Base-by-base conservation (phyloP, 1,284 basidiomycete genomes). In the Apiotrichum sp. region DNA sequence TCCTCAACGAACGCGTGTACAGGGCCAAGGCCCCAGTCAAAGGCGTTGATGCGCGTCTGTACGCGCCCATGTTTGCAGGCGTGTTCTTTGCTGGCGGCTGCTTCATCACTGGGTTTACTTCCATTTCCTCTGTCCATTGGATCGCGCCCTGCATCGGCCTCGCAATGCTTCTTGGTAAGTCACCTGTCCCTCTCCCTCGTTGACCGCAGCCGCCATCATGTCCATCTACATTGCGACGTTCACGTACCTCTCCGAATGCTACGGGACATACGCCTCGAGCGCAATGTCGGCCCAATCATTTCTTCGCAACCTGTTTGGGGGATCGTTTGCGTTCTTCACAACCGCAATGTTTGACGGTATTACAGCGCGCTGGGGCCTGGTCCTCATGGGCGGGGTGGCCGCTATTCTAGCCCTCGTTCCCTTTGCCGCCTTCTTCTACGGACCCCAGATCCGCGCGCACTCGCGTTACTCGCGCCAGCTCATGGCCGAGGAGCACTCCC, bases 11-110 rank as follows among this genome's bases (percentile, higher is more conserved):
- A 63, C 71, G 67, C 32, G 68, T 88, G 2, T 90, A 89, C 64
- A 75, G 51, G 6, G 31, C 22, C 1, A 44, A 45, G 45, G 59
- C 59, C 29, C 71, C 75, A 0, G 79, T 65, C 13, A 74, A 80
- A 44, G 86, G 87, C 0, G 84, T 86, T 0, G 88, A 90, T 72
- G 88, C 88, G 1, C 80, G 88, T 7, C 73, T 91, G 32, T 88
- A 86, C 62, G 74, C 77, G 11, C 83, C 86, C 3, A 85, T 86
- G 71, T 69, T 80, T 7, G 86, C 84, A 0, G 86, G 81, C 0
- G 57, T 88, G 13, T 63, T 84, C 4, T 79, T 88, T 53, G 84
- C 86, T 0, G 65, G 78, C 1, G 83, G 82, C 5, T 85, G 86
- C 78, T 83, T 86, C 70, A 66, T 76, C 50, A 76, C 69, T 54